Conservation (phyloP, 371 early-diverging fungal species). For the Dipsacomyces acuminosporus region DNA sequence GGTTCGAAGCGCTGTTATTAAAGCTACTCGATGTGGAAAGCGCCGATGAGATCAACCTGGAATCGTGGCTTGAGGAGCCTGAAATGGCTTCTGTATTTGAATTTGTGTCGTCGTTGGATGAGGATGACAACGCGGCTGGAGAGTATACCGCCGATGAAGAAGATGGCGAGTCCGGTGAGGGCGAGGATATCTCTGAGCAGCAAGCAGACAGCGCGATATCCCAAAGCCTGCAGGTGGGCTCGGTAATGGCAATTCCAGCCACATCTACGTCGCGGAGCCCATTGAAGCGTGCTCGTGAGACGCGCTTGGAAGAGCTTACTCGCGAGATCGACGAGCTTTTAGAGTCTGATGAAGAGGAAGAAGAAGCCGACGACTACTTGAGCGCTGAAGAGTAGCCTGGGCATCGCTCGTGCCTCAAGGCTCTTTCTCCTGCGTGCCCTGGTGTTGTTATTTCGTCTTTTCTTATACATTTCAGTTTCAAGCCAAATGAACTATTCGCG, state of each 20-base stretch:
- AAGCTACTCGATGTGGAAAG: slow-evolving; percentile 36
- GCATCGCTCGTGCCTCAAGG: not conserved
- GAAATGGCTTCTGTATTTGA: slow-evolving; percentile 43
- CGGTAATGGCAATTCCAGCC: slow-evolving; percentile 20
- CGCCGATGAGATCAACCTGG: slow-evolving; percentile 32
- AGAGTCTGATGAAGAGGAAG: slow-evolving; percentile 22
- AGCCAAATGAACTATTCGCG: too few relatives aligned
- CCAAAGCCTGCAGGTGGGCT: slow-evolving; percentile 3
- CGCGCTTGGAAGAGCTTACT: slow-evolving; percentile 32
- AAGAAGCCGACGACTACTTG: slow-evolving; percentile 2
- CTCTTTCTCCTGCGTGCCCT: too few relatives aligned
- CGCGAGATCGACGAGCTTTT: slow-evolving; percentile 44
- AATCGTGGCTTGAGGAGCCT: slow-evolving; percentile 42
- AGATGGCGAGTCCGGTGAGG: slow-evolving; percentile 4
- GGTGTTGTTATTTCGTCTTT: too few relatives aligned
- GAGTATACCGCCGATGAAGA: not conserved
- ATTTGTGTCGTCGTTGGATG: slow-evolving; percentile 33
- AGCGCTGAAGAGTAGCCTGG: slow-evolving; percentile 14
- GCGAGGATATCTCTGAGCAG: not conserved
- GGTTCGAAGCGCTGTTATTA: slow-evolving; percentile 34
- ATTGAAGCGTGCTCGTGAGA: slow-evolving; percentile 28
- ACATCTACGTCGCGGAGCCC: slow-evolving; percentile 19
- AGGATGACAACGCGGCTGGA: not conserved
- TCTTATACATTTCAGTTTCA: too few relatives aligned
- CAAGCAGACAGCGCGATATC: not conserved